phyloP scores from a whole-genome alignment of 2,329 filamentous ascomycete species.

The Apiospora saccharicola region DNA sequence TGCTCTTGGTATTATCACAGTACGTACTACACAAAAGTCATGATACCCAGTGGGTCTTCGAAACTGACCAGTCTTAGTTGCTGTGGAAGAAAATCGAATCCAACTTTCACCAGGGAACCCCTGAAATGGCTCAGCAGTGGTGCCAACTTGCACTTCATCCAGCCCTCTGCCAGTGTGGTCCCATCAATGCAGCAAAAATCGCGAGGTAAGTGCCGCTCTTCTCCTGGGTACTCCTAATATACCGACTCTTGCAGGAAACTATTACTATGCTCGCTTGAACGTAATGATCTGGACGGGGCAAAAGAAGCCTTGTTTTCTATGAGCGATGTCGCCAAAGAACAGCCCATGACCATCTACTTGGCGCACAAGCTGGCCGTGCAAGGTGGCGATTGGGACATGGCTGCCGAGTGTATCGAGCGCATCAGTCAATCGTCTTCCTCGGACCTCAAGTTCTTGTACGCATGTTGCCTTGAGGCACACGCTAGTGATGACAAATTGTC shows the following conservation, averaged over 20 bases:
- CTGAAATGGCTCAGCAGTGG: conserved; percentile 70
- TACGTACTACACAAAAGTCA: conserved; percentile 46
- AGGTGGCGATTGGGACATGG: conserved; percentile 62
- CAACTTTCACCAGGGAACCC: conserved; percentile 59
- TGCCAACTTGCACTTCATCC: conserved; percentile 72
- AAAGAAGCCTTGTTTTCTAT: conserved; percentile 65
- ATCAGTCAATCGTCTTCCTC: conserved; percentile 62
- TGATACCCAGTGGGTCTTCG: not conserved
- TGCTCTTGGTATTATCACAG: conserved; percentile 72
- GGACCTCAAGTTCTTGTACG: conserved; percentile 73
- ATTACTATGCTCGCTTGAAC: conserved; percentile 72
- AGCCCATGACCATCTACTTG: conserved; percentile 74
- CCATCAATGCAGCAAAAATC: conserved; percentile 72
- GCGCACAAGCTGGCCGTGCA: conserved; percentile 77
- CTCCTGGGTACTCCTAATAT: not conserved
- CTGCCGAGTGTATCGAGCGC: conserved; percentile 68
- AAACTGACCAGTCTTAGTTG: conserved; percentile 56
- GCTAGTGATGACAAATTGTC: conserved; percentile 67
- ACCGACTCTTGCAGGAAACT: conserved; percentile 65
- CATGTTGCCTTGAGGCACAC: conserved; percentile 81
- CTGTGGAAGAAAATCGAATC: conserved; percentile 82
- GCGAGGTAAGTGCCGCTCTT: conserved; percentile 56
- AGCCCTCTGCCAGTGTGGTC: conserved; percentile 71
- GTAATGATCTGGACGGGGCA: conserved; percentile 62
- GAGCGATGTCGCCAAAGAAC: conserved; percentile 62